Percentiles rank a stretch among this genome's conserved stretches.
Evolutionary conservation across 2,329 filamentous ascomycete species (phyloP).

Genomic region (Raffaelea albimanens): DNA sequence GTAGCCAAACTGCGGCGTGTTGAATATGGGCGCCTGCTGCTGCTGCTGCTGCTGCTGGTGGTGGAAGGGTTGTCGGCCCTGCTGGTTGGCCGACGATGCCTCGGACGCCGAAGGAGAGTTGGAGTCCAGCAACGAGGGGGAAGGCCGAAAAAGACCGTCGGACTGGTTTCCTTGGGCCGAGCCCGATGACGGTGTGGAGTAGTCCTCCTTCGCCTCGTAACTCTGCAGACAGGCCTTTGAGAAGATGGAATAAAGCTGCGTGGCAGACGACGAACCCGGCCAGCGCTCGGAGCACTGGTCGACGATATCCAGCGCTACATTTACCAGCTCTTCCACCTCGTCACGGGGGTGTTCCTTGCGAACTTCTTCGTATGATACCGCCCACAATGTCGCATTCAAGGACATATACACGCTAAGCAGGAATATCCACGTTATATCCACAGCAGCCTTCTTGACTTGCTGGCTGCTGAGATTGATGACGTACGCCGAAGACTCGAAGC

Average conservation of each 20-base stretch:
- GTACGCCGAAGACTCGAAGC: constrained; percentile 72
- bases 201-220: constrained; percentile 56
- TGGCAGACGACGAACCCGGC: constrained; percentile 80
- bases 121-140: constrained; percentile 38
- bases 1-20: constrained; percentile 47
- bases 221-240: constrained; percentile 79
- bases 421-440: constrained; percentile 92
- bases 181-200: constrained; percentile 15
- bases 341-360: constrained; percentile 62
- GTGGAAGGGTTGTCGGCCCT: constrained; percentile 9
- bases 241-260: constrained; percentile 78
- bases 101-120: constrained; percentile 36
- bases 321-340: constrained; percentile 66
- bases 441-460: constrained; percentile 64
- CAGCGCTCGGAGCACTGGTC: constrained; percentile 75
- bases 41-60: constrained; percentile 11
- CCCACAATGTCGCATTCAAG: constrained; percentile 86
- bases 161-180: background rate
- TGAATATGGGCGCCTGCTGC: constrained; percentile 28
- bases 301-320: constrained; percentile 68
- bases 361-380: constrained; percentile 77
- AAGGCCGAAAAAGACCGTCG: constrained; percentile 27
- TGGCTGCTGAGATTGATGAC: constrained; percentile 74
- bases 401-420: constrained; percentile 83
- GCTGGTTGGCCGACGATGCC: constrained; percentile 19